A percentile compares a stretch with the other conserved stretches of the same genome.
phyloP scores from a whole-genome alignment of 1,139 yeast genomes.

The Debaryomyces nepalensis region DNA sequence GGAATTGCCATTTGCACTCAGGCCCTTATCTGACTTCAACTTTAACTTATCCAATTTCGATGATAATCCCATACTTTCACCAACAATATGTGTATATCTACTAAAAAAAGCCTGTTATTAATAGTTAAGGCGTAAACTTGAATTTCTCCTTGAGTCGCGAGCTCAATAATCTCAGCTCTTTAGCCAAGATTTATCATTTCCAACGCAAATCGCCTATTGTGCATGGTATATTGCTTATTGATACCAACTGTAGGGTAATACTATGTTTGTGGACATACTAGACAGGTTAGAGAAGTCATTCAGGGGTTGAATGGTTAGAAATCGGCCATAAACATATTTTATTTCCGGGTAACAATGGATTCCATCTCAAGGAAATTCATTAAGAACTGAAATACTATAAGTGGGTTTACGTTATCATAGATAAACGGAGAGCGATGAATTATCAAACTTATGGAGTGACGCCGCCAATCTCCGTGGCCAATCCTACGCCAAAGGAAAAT shows the following conservation, averaged over 20 bases:
- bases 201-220: neutral
- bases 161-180: neutral
- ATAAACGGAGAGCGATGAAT: slow-evolving; percentile 24
- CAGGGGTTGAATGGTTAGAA: neutral
- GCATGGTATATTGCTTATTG: neutral
- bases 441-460: slow-evolving; percentile 73
- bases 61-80: slow-evolving; percentile 37
- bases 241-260: neutral
- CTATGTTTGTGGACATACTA: neutral
- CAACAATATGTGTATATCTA: neutral
- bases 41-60: slow-evolving; percentile 41
- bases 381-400: neutral
- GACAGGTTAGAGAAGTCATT: neutral
- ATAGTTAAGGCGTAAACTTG: neutral
- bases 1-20: neutral
- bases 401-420: neutral
- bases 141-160: slow-evolving; percentile 2
- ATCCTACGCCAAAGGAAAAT: slow-evolving; percentile 82
- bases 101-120: neutral
- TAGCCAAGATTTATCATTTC: neutral
- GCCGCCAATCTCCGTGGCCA: slow-evolving; percentile 81
- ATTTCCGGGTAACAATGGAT: slow-evolving; percentile 5
- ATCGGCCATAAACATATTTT: no score
- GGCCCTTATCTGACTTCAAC: slow-evolving; percentile 22
- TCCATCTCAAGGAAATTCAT: slow-evolving; percentile 6